Conservation (phyloP, 192 early-diverging fungal species). For the Entomortierella parvispora region DNA sequence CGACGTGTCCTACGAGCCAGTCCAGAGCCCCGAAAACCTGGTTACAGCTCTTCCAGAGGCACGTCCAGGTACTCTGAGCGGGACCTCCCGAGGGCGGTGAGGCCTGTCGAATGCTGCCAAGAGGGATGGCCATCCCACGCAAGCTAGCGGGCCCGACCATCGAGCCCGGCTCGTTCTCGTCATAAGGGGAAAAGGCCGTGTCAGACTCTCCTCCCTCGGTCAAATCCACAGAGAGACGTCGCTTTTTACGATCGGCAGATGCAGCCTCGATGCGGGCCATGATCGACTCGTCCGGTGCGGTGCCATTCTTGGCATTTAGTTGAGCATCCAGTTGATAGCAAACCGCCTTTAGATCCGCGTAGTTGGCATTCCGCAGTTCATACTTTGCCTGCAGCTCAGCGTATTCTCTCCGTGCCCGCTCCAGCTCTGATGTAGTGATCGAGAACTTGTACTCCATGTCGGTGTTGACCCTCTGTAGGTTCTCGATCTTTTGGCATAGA, state of each 20-base stretch:
- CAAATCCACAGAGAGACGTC: slow-evolving; percentile 40
- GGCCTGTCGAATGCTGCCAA: slow-evolving; percentile 3
- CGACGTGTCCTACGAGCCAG: slow-evolving; percentile 62
- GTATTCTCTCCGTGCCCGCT: slow-evolving; percentile 44
- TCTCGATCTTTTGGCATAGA: slow-evolving; percentile 53
- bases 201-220: slow-evolving; percentile 36
- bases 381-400: slow-evolving; percentile 48
- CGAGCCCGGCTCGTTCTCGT: slow-evolving; percentile 22
- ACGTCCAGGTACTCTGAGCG: slow-evolving; percentile 48
- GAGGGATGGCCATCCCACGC: slow-evolving; percentile 15
- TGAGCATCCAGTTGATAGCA: slow-evolving; percentile 53
- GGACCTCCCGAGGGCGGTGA: slow-evolving; percentile 18
- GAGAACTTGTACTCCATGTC: slow-evolving; percentile 54
- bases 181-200: slow-evolving; percentile 28
- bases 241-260: slow-evolving; percentile 31
- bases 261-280: slow-evolving; percentile 41
- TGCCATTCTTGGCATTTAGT: slow-evolving; percentile 39
- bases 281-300: slow-evolving; percentile 33
- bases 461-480: slow-evolving; percentile 46
- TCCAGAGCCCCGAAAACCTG: slow-evolving; percentile 56
- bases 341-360: slow-evolving; percentile 48
- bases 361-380: slow-evolving; percentile 46
- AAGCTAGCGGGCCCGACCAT: slow-evolving; percentile 16
- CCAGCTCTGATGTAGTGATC: slow-evolving; percentile 46
- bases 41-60: slow-evolving; percentile 63